Base-by-base conservation (phyloP, 208 protist genomes). In the Wallacemonas sp. region DNA sequence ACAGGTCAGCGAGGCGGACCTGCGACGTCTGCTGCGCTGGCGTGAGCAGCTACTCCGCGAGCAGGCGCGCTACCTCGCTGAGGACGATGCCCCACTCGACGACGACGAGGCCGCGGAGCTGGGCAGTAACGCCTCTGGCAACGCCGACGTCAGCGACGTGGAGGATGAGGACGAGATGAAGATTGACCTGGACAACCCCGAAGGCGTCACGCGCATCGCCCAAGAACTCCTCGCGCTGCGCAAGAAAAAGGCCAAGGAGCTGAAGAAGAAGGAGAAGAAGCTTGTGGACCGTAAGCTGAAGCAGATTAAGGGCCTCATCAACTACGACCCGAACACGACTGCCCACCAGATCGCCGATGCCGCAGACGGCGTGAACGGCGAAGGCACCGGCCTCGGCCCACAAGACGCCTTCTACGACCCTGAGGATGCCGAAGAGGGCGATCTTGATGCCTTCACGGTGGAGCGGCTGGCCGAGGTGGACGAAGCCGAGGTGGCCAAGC, bases 1-100 rank as follows among this genome's bases (percentile, higher is more conserved):
- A 57, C 91, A 99, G 42, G 83, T 99, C 15, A 91, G 96, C 54
- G 95, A 98, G 78, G 85, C 71, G 6, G 97, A 99, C 61, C 80
- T 98, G 26, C 87, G 86, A 39, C 81, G 76, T 3, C 73, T 99
- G 46, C 77, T 99, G 33, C 94, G 95, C 33, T 99, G 98, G 98
- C 86, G 94, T 5, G 84, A 96, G 36, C 76, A 87, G 50, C 85
- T 98, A 41, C 61, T 87, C 17, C 63, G 73, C 9, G 84, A 97
- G 70, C 73, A 87, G 45, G 73, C 77, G 17, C 52, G 63, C 29
- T 61, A 38, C 13, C 34, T 52, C 29, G 68, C 57, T 19, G 58
- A 42, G n/a, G 34, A 67, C 26, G 68, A 37, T 15, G 68, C 21
- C 12, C 63, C 29, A 27, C 68, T 27, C 37, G 71, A 69, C 1